Conservation (phyloP, 2,329 filamentous ascomycete species). For the Colletotrichum euphorbiae region DNA sequence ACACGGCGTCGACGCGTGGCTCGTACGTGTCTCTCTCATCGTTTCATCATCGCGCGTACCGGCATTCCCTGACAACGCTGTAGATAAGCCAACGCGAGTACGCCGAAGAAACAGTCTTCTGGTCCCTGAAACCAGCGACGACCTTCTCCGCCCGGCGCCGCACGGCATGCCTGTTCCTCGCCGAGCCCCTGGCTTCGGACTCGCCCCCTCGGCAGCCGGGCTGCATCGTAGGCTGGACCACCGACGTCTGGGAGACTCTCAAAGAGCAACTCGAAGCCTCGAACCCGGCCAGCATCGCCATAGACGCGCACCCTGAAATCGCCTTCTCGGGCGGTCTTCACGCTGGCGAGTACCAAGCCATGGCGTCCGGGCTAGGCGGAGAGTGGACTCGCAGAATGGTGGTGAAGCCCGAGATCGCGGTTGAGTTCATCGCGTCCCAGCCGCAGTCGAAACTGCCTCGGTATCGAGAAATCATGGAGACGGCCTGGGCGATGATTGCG, state of each 20-base stretch:
- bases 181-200: conserved; percentile 44
- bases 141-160: conserved; percentile 63
- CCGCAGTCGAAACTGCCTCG: conserved; percentile 52
- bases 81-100: conserved; percentile 64
- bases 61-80: background rate
- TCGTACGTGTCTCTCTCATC: conserved; percentile 48
- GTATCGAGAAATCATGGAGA: conserved; percentile 61
- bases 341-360: conserved; percentile 57
- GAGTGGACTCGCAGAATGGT: conserved; percentile 55
- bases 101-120: conserved; percentile 64
- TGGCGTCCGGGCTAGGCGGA: conserved; percentile 50
- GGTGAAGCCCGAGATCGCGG: conserved; percentile 56
- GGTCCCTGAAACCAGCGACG: conserved; percentile 58
- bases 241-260: conserved; percentile 55
- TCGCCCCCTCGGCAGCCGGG: conserved; percentile 47
- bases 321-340: conserved; percentile 61
- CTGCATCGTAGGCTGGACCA: conserved; percentile 36
- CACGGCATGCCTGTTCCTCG: conserved; percentile 62
- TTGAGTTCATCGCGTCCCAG: conserved; percentile 60
- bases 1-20: conserved; percentile 61
- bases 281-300: conserved; percentile 53
- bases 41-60: background rate
- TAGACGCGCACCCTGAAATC: conserved; percentile 58
- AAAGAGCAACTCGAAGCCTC: conserved; percentile 50
- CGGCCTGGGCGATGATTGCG: conserved; percentile 62